Conservation (phyloP, 1,139 yeast species). For the Blastobotrys capitulatus region DNA sequence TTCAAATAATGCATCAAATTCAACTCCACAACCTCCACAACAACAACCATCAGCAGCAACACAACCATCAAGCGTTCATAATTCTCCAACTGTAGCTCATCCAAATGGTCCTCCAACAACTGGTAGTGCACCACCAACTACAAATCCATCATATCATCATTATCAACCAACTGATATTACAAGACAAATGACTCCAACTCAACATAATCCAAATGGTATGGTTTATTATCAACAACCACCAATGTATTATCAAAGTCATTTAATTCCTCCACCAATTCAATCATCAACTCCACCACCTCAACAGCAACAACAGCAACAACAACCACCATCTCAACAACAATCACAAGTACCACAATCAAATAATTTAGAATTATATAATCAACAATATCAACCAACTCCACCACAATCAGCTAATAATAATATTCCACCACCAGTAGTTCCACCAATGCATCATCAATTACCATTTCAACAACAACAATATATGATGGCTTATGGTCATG, state of each 20-base stretch:
- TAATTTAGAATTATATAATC: not conserved
- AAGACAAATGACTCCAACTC: conserved; percentile 6
- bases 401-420: too few species aligned
- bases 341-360: not conserved
- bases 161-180: not conserved
- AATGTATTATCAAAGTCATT: conserved; percentile 1
- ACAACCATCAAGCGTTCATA: not conserved
- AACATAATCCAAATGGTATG: not conserved
- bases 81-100: not conserved
- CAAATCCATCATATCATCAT: not conserved
- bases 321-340: not conserved
- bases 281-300: conserved; percentile 5
- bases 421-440: conserved; percentile 1
- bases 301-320: not conserved
- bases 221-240: conserved; percentile 1
- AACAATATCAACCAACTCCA: conserved; percentile 1
- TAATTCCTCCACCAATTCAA: not conserved
- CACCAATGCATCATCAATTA: conserved; percentile 6
- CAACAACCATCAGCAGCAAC: not conserved
- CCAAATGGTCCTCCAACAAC: not conserved
- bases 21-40: not conserved
- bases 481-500: conserved; percentile 14
- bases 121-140: not conserved
- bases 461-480: conserved; percentile 9
- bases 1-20: too few species aligned